A percentile compares a stretch with the other conserved stretches of the same genome.
Conservation (phyloP, 257 asterid genomes). For the Petrea volubilis region DNA sequence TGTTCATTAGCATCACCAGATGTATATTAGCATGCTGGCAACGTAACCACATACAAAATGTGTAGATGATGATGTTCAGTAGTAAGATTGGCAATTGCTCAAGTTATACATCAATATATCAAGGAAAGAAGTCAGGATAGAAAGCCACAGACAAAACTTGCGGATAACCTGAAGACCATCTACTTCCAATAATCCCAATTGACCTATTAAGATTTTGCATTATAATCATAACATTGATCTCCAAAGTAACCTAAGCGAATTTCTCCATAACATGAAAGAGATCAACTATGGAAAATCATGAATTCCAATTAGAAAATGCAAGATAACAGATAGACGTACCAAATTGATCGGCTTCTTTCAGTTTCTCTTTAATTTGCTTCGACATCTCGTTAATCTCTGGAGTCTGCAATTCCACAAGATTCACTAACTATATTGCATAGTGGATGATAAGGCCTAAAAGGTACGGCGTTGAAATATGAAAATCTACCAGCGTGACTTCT, state of each 20-base stretch:
- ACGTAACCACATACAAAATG: conserved; percentile 1
- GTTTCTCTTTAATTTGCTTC: conserved; percentile 59
- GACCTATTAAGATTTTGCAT: neutral
- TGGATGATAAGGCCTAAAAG: neutral
- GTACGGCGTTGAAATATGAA: neutral
- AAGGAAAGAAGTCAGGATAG: neutral
- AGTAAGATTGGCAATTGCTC: neutral
- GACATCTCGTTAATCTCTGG: conserved; percentile 59
- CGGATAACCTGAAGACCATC: neutral
- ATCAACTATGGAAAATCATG: neutral
- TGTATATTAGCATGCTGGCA: conserved; percentile 17
- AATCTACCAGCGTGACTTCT: conserved; percentile 66
- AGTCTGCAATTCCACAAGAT: conserved; percentile 34
- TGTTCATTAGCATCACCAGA: neutral
- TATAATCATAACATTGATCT: neutral
- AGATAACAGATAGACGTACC: conserved; percentile 35
- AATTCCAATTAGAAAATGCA: neutral
- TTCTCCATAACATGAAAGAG: neutral
- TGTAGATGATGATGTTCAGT: neutral
- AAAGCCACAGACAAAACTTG: neutral
- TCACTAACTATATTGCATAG: neutral
- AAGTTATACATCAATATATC: neutral
- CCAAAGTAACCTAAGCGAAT: neutral
- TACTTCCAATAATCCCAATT: neutral
- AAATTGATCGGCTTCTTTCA: conserved; percentile 57